Evolutionary conservation across 345 rosid genomes (phyloP).

Genomic region (Linum tenue): DNA sequence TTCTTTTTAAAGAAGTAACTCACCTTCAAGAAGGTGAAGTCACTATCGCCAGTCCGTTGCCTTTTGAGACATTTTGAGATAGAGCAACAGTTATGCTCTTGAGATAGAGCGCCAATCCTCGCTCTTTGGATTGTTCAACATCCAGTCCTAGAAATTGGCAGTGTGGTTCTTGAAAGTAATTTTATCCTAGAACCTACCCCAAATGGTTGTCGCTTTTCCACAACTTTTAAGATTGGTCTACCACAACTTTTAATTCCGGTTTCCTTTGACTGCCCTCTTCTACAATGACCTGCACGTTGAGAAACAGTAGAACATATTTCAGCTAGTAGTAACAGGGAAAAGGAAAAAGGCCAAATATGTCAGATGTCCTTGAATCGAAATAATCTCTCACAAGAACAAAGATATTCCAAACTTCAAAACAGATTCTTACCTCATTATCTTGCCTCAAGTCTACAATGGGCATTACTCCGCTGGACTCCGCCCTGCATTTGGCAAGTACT

Average conservation of each 20-base stretch:
- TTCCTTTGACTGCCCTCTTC: slow-evolving; percentile 74
- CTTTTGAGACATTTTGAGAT: too few species aligned
- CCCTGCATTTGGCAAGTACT: slow-evolving; percentile 96
- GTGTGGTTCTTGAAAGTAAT: too few species aligned
- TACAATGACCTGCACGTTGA: slow-evolving; percentile 49
- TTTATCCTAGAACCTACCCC: too few species aligned
- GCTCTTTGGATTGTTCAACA: too few species aligned
- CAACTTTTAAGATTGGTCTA: slow-evolving; percentile 28
- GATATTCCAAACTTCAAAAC: not conserved
- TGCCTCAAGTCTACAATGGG: slow-evolving; percentile 36
- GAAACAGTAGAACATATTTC: not conserved
- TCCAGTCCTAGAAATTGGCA: too few species aligned
- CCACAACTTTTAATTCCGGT: slow-evolving; percentile 40
- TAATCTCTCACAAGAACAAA: not conserved
- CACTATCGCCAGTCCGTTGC: too few species aligned
- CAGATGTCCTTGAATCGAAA: not conserved
- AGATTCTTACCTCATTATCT: slow-evolving; percentile 49
- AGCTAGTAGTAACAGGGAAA: not conserved
- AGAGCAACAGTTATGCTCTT: too few species aligned
- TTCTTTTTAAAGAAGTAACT: too few species aligned
- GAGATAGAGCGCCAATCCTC: too few species aligned
- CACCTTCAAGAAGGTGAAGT: too few species aligned
- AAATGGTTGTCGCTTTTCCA: too few species aligned
- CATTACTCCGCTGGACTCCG: slow-evolving; percentile 64
- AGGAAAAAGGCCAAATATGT: not conserved